These are phyloP conservation scores for Brasilioporus rufonigricans DNA, from an alignment of 768 basidiomycete species.

Conservation along the genomic window DNA sequence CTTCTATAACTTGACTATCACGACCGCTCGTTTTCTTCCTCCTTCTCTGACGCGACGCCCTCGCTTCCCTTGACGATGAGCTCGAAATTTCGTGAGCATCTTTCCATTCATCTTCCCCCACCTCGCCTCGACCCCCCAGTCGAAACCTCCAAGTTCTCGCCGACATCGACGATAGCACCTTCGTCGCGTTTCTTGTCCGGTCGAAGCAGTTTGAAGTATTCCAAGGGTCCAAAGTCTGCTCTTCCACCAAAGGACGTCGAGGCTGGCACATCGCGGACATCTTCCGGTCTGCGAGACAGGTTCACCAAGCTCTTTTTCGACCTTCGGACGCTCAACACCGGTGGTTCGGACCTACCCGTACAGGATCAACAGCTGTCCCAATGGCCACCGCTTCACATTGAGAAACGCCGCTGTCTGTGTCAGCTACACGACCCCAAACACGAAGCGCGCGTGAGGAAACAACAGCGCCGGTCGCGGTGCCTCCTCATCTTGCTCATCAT, in stretches of 20 bases:
- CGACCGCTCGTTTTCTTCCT: constrained; percentile 9
- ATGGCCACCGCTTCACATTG: constrained; percentile 42
- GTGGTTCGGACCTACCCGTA: constrained; percentile 27
- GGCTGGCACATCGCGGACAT: constrained; percentile 16
- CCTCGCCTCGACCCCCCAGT: constrained; percentile 15
- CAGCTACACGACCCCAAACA: constrained; percentile 19
- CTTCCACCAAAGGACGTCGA: constrained; percentile 25
- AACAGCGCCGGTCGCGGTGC: constrained; percentile 31
- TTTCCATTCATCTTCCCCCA: constrained; percentile 20
- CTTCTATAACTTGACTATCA: constrained; percentile 5
- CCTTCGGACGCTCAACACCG: constrained; percentile 28
- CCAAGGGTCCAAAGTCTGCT: neutral
- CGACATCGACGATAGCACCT: constrained; percentile 37
- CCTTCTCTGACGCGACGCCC: neutral
- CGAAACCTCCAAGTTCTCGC: constrained; percentile 42
- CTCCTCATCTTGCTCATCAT: constrained; percentile 36
- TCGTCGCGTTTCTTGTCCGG: constrained; percentile 30
- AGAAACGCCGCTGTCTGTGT: constrained; percentile 32
- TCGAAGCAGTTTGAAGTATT: constrained; percentile 10
- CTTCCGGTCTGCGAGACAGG: constrained; percentile 28
- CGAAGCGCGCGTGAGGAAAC: constrained; percentile 23
- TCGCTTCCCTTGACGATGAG: constrained; percentile 15
- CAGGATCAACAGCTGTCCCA: constrained; percentile 22
- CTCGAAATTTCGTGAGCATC: constrained; percentile 33
- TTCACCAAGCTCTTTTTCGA: constrained; percentile 39